Evolutionary conservation across 2,329 filamentous ascomycete genomes (phyloP).

Genomic region (Hypoxylon sp.): DNA sequence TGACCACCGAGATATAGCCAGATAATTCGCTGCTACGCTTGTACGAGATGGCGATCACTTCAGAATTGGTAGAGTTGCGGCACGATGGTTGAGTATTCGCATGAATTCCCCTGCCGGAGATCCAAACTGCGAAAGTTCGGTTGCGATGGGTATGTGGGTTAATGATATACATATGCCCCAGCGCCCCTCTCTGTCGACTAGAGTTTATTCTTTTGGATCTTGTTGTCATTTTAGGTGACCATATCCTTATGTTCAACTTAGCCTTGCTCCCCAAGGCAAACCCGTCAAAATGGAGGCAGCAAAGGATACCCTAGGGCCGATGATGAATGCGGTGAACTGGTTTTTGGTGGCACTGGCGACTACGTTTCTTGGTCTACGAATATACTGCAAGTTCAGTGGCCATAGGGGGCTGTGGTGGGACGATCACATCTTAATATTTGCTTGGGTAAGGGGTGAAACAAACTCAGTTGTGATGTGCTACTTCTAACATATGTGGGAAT

Average conservation of each 20-base stretch:
- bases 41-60: slow-evolving; percentile 25
- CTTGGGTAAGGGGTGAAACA: slow-evolving; percentile 36
- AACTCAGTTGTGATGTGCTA: not conserved
- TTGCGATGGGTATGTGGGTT: slow-evolving; percentile 18
- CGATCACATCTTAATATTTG: slow-evolving; percentile 45
- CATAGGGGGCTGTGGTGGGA: slow-evolving; percentile 49
- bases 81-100: slow-evolving; percentile 9
- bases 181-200: slow-evolving; percentile 18
- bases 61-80: slow-evolving; percentile 16
- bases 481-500: slow-evolving; percentile 8
- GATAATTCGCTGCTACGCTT: slow-evolving; percentile 4
- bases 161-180: slow-evolving; percentile 32
- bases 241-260: slow-evolving; percentile 16
- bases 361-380: slow-evolving; percentile 40
- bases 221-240: slow-evolving; percentile 19
- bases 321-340: slow-evolving; percentile 47
- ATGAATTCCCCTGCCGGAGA: slow-evolving; percentile 18
- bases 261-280: slow-evolving; percentile 6
- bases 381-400: slow-evolving; percentile 46
- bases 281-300: slow-evolving; percentile 34
- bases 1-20: slow-evolving; percentile 22
- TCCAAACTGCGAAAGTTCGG: slow-evolving; percentile 16
- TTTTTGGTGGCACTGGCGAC: slow-evolving; percentile 38
- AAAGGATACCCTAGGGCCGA: slow-evolving; percentile 40
- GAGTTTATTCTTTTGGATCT: slow-evolving; percentile 19